Evolutionary conservation across 805 yeast species (phyloP).

Genomic region (Sugiyamaella valdiviana): DNA sequence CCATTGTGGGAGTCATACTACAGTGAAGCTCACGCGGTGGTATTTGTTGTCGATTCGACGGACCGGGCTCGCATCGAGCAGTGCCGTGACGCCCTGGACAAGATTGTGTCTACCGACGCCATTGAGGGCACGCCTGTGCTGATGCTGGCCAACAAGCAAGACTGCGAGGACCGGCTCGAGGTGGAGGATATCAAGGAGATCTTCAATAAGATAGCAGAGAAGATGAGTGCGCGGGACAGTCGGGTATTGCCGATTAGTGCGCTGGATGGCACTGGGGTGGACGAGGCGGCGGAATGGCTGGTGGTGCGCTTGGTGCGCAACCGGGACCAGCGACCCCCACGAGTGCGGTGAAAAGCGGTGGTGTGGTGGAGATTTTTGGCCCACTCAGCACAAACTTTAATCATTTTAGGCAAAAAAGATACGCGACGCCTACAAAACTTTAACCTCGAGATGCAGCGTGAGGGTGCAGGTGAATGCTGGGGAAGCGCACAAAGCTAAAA

Average conservation of each 20-base stretch:
- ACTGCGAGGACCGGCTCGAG: constrained; percentile 61
- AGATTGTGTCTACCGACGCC: constrained; percentile 51
- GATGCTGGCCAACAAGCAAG: constrained; percentile 96
- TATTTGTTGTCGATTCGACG: constrained; percentile 87
- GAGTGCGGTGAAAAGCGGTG: constrained; percentile 20
- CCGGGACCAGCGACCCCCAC: constrained; percentile 56
- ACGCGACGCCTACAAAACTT: too few relatives aligned
- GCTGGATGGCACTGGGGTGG: constrained; percentile 67
- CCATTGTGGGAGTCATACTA: constrained; percentile 85
- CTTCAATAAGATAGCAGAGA: constrained; percentile 74
- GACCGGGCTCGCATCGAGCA: constrained; percentile 79
- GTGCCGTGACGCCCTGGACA: constrained; percentile 57
- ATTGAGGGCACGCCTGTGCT: constrained; percentile 79
- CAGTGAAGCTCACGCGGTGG: constrained; percentile 79
- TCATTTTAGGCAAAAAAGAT: too few relatives aligned
- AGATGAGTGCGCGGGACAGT: constrained; percentile 83
- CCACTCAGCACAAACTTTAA: too few relatives aligned
- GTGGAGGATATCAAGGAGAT: constrained; percentile 77
- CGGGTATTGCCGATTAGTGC: constrained; percentile 89
- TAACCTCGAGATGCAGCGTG: too few relatives aligned
- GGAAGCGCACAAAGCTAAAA: too few relatives aligned
- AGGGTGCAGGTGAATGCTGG: too few relatives aligned
- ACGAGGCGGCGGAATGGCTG: constrained; percentile 87
- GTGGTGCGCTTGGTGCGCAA: constrained; percentile 64
- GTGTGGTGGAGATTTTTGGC: too few relatives aligned